Percentiles rank a stretch among this genome's conserved stretches.
phyloP scores from a whole-genome alignment of 225 moss, liverwort and hornwort species.

The Pseudisothecium myosuroides region DNA sequence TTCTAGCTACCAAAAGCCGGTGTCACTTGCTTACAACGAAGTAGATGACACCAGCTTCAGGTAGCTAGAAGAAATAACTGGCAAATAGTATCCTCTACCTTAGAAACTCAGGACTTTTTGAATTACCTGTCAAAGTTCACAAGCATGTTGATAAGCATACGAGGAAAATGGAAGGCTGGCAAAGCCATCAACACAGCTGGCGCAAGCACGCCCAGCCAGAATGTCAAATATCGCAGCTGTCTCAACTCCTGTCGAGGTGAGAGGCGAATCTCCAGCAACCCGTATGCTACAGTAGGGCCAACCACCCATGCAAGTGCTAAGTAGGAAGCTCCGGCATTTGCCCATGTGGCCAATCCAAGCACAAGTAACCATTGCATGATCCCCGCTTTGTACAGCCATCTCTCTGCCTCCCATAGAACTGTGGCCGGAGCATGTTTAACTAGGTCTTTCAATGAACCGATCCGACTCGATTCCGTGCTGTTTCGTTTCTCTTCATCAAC shows the following conservation, averaged over 20 bases:
- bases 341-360: conserved; percentile 72
- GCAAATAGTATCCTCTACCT: not conserved
- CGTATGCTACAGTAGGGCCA: conserved; percentile 46
- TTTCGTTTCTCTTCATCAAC: conserved; percentile 1
- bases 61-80: not conserved
- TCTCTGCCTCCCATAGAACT: conserved; percentile 58
- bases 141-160: conserved; percentile 39
- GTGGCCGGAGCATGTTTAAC: not conserved
- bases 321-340: conserved; percentile 61
- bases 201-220: conserved; percentile 57
- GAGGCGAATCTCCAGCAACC: conserved; percentile 63
- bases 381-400: conserved; percentile 86
- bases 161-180: conserved; percentile 45
- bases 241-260: conserved; percentile 50
- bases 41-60: not conserved
- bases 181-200: conserved; percentile 43
- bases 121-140: conserved; percentile 77
- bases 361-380: conserved; percentile 71
- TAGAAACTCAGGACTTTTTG: not conserved
- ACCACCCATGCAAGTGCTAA: conserved; percentile 39
- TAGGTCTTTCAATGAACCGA: not conserved
- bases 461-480: not conserved
- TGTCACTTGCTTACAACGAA: not conserved
- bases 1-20: not conserved
- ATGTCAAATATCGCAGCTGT: conserved; percentile 39